Base-by-base conservation (phyloP, 768 basidiomycete genomes). In the Gymnopilus junonius region DNA sequence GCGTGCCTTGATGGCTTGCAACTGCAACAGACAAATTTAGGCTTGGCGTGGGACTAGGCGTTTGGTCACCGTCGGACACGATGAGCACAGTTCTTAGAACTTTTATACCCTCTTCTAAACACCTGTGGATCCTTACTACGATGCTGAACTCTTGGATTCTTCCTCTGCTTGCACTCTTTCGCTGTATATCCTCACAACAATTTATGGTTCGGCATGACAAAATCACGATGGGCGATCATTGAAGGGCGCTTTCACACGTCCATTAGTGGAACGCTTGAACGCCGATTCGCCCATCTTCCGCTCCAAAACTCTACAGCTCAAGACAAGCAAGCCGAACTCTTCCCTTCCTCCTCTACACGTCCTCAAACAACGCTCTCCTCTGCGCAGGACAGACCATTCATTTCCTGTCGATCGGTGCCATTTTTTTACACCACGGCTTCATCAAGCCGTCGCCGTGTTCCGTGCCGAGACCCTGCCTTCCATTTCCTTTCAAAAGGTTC, bases 1-100 rank as follows among this genome's bases (percentile, higher is more conserved):
- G 29, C 48, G 48, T 51, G 48, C 48, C 48, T 51, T 51, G 48
- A 51, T 51, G 48, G 48, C n/a, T 48, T 48, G 17, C 29, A 51
- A 31, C 40, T 20, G 40, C 40, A 42, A 17, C 17, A 20, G 48
- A 51, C 48, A 51, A n/a, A 5, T 51, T 29, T 51, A 20, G 27
- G 27, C 48, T 51, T 51, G 48, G 48, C 48, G 48, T 51, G 48
- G 8, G 29, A n/a, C 15, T n/a, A 8, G n/a, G 31, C 20, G 29
- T 17, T n/a, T 51, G 31, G 15, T 51, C 48, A 12, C 10, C 31
- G 48, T 51, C 48, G 10, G 6, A 29, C 27, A 51, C 48, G 31
- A 51, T 20, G 48, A 51, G 48, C 48, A 31, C 48, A 11, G n/a
- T 4, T 46, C 25, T 25, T 17, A 46, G 25, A 15, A 14, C 21